phyloP scores from a whole-genome alignment of 2,329 filamentous ascomycete genomes.

The Penicillium aurantiogriseum region DNA sequence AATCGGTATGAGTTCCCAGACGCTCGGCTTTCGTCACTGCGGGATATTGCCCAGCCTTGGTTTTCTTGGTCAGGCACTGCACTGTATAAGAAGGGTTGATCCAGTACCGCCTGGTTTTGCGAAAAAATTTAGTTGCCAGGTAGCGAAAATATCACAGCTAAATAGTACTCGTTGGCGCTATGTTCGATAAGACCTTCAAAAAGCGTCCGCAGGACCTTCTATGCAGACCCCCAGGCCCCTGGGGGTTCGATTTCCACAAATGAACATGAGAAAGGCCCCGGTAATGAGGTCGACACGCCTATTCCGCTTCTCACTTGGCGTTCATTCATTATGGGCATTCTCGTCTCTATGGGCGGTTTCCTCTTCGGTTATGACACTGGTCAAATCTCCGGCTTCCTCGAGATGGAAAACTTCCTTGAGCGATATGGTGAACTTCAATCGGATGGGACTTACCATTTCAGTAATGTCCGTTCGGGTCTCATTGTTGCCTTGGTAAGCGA shows the following conservation, averaged over 20 bases:
- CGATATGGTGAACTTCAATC: conserved; percentile 36
- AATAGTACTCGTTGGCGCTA: conserved; percentile 4
- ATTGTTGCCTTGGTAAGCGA: conserved; percentile 42
- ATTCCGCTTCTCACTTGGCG: conserved; percentile 37
- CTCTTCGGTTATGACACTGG: conserved; percentile 46
- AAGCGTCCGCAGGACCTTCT: conserved; percentile 17
- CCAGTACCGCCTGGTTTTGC: neutral
- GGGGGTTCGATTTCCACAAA: conserved; percentile 21
- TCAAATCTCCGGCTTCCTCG: conserved; percentile 46
- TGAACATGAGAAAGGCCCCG: conserved; percentile 20
- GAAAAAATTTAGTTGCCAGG: neutral
- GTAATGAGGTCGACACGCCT: conserved; percentile 21
- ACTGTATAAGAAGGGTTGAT: conserved; percentile 11
- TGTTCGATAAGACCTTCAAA: conserved; percentile 19
- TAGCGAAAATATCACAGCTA: neutral
- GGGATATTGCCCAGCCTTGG: neutral
- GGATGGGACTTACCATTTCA: conserved; percentile 38
- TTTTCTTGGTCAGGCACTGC: neutral
- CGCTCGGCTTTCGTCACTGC: conserved; percentile 2
- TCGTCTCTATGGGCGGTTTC: conserved; percentile 49
- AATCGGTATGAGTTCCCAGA: neutral
- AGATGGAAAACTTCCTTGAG: conserved; percentile 42
- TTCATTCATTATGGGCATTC: conserved; percentile 34
- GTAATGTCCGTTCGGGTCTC: conserved; percentile 42
- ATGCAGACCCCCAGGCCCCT: conserved; percentile 5